Base-by-base conservation (phyloP, 1,139 yeast genomes). In the Casaregolazyma lundiana region DNA sequence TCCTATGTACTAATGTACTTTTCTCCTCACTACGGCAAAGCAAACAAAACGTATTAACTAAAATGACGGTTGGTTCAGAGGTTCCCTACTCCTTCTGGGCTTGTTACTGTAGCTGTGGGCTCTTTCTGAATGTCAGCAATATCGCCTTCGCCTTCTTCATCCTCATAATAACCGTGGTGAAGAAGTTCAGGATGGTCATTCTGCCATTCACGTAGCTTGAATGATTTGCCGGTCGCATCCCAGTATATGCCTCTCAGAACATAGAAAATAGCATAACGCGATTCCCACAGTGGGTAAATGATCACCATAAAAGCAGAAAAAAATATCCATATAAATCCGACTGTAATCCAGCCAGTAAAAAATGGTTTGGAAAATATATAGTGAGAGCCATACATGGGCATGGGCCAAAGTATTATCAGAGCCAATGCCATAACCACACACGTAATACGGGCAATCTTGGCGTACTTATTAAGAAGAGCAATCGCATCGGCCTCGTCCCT, bases 191-290 rank as follows among this genome's bases (percentile, higher is more conserved):
- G 51, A 35, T 47, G 48, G 9, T 29, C 24, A n/a, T 72, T 62
- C 64, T 86, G 95, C 90, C 95, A 86, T 56, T 74, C 83, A 54
- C 75, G 72, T 49, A 86, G 70, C 65, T 85, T 86, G 64, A 77
- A 64, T 1, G 81, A 67, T 66, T 85, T 92, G 17, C 95, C 95
- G 24, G 84, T 71, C 42, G 76, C 55, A 62, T 87, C 96, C 95
- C 95, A 86, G 65, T 81, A 86, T 32, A 86, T 75, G 43, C 95
- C 95, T 59, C 94, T 77, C 19, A 73, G 58, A 1, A 90, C 78
- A 29, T 77, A 73, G 58, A 61, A 73, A 42, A 88, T 76, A 2
- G 82, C 87, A 17, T 70, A 65, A 53, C 89, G 35, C 19, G 75
- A 73, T 47, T 68, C 71, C 50, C 57, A 64, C 17, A 71, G 51